Percentiles rank a stretch among this genome's conserved stretches.
Evolutionary conservation across 2,329 filamentous ascomycete genomes (phyloP).

Genomic region (Penicillium sclerotigenum): DNA sequence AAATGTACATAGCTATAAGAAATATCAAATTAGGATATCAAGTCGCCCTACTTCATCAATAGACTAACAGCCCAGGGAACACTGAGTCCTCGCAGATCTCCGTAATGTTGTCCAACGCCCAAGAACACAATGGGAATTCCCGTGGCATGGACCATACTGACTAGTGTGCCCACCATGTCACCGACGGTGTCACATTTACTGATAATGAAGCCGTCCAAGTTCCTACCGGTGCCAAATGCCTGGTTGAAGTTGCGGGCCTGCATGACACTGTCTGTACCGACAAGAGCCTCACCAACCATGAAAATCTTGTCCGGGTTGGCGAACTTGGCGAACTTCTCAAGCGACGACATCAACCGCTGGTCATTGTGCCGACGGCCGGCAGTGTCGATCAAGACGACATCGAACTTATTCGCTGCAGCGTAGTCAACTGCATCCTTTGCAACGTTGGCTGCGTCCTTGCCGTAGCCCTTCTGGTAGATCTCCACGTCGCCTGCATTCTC

Average conservation of each 20-base stretch:
- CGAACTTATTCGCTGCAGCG: constrained; percentile 71
- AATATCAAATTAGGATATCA: not conserved
- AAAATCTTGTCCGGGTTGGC: constrained; percentile 97
- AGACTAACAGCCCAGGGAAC: constrained; percentile 62
- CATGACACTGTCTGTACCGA: constrained; percentile 91
- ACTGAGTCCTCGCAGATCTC: constrained; percentile 61
- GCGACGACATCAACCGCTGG: constrained; percentile 86
- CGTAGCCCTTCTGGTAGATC: constrained; percentile 95
- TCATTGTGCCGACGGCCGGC: constrained; percentile 95
- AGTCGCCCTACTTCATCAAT: constrained; percentile 51
- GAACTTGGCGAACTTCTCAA: constrained; percentile 97
- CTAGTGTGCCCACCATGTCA: constrained; percentile 96
- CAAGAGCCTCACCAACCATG: constrained; percentile 91
- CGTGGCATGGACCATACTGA: constrained; percentile 96
- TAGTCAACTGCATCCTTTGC: constrained; percentile 89
- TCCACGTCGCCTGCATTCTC: constrained; percentile 80
- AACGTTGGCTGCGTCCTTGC: constrained; percentile 93
- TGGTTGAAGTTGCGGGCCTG: constrained; percentile 96
- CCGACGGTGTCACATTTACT: constrained; percentile 98
- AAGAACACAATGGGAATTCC: constrained; percentile 94
- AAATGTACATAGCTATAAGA: not conserved
- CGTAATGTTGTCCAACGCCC: constrained; percentile 68
- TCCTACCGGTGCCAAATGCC: constrained; percentile 76
- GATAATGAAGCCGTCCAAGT: constrained; percentile 94
- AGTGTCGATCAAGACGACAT: constrained; percentile 96